Evolutionary conservation across 345 rosid genomes (phyloP), one percentile per base, ranked within the genome.

Genomic region (Streptanthus diversifolius): DNA sequence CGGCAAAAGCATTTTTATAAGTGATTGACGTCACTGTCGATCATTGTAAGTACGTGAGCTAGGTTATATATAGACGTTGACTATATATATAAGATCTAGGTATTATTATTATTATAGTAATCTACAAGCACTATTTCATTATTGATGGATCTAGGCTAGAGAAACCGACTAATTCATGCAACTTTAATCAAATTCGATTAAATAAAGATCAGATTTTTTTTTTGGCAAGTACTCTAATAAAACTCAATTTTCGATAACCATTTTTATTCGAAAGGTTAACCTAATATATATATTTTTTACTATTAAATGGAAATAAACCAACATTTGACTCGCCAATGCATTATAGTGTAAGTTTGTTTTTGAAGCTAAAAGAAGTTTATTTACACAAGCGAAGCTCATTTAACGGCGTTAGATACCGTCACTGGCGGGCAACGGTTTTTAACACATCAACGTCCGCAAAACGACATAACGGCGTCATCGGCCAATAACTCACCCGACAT

Each of bases 381-480:
- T 25, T 12, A 59, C 40, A 36, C 49, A 40, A 52, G 6, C 33
- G 63, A 41, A 55, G 64, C 15, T 1, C 55, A 37, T 3, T 13
- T 44, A 57, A 74, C 77, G 67, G 72, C 72, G 77, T 66, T 45
- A 74, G 55, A 74, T 1, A 11, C 0, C 60, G 72, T 57, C 67
- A 57, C 18, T 36, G 59, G 66, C 35, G 60, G 70, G 45, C 72
- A 74, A 66, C 61, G 27, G 55, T 47, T 29, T 37, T 7, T 17
- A 0, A 53, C 4, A 37, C 36, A 66, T 37, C 14, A 66, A 66
- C 73, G 67, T 58, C 61, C 43, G 2, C 78, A 66, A 74, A 66
- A 74, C 78, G 78, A 66, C 68, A 66, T 37, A 74, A 74, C 55
- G 35, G 68, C 73, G 67, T 73, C 77, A 55, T 54, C 56, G 8